Evolutionary conservation across 805 yeast species (phyloP), one percentile per base, ranked within the genome.

Genomic region (Zygosaccharomyces gambellarensis): DNA sequence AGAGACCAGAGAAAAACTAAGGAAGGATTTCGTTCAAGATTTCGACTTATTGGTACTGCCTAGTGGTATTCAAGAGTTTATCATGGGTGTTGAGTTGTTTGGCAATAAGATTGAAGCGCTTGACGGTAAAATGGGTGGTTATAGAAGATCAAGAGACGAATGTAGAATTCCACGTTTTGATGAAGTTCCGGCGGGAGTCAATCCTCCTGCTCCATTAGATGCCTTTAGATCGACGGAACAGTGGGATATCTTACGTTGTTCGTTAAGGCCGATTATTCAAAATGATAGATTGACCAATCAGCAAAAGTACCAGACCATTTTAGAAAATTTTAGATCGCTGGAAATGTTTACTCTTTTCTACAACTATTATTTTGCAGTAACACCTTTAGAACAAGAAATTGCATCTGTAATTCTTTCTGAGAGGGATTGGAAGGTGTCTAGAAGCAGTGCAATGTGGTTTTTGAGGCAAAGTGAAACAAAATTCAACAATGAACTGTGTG

Each of bases 311-410:
- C 54, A 54, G 5, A 46, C 50, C 4, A 53, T 64, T 8, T 25
- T 63, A 22, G 63, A 59, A n/a, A 58, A 58, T 14, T 67, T 67
- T 36, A 58, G 62, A 49, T 50, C 58, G 1, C 40, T 65, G 43
- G 71, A 67, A 40, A 61, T 63, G 52, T 67, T 67, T 44, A 70
- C 76, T 12, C 54, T 75, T 43, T 75, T 75, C 50, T 75, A 70
- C 53, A 76, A 75, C 31, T 73, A 65, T 55, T 75, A 75, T 54
- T 75, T 63, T 58, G 71, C 75, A 1, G 60, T 71, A 3, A 72
- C 78, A 4, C 71, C 70, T 10, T 54, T 67, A 44, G 79, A 75
- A 56, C 65, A 74, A 48, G 61, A 63, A 14, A 63, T 72, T 32
- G 71, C 76, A 4, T 56, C 63, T 7, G 44, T 61, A 5, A 52